These are phyloP conservation scores for Melampsora americana DNA, from an alignment of 1,284 basidiomycete species.

Conservation along the genomic window DNA sequence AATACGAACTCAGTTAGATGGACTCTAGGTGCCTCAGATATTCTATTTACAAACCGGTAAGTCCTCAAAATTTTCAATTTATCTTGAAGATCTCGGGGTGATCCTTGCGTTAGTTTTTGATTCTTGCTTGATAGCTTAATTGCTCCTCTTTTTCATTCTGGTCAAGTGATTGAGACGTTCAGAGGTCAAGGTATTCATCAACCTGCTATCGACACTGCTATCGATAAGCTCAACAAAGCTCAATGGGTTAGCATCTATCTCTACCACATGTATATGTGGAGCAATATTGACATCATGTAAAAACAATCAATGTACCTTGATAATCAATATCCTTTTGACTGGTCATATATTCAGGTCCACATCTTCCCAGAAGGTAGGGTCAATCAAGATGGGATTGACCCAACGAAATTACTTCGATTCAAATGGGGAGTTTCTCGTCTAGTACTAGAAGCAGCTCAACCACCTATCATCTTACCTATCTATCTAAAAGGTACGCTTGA, in stretches of 20 bases:
- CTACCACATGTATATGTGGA: neutral
- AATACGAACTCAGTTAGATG: constrained; percentile 68
- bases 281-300: neutral
- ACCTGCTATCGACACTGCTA: constrained; percentile 74
- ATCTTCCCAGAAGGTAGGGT: constrained; percentile 91
- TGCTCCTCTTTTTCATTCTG: constrained; percentile 64
- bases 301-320: neutral
- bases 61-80: neutral
- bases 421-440: constrained; percentile 89
- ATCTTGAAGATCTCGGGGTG: neutral
- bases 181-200: constrained; percentile 87
- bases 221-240: constrained; percentile 72
- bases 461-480: constrained; percentile 47
- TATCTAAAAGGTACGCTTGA: constrained; percentile 31
- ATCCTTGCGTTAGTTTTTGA: neutral
- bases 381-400: constrained; percentile 61
- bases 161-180: constrained; percentile 90
- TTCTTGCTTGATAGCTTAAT: constrained; percentile 11
- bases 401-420: constrained; percentile 67
- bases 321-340: neutral
- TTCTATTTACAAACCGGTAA: constrained; percentile 80
- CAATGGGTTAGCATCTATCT: constrained; percentile 63
- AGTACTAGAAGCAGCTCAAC: constrained; percentile 17
- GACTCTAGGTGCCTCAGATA: constrained; percentile 84
- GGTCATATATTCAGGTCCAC: constrained; percentile 65